Conservation (phyloP, 2,329 filamentous ascomycete species). For the Aspergillus aculeatus region DNA sequence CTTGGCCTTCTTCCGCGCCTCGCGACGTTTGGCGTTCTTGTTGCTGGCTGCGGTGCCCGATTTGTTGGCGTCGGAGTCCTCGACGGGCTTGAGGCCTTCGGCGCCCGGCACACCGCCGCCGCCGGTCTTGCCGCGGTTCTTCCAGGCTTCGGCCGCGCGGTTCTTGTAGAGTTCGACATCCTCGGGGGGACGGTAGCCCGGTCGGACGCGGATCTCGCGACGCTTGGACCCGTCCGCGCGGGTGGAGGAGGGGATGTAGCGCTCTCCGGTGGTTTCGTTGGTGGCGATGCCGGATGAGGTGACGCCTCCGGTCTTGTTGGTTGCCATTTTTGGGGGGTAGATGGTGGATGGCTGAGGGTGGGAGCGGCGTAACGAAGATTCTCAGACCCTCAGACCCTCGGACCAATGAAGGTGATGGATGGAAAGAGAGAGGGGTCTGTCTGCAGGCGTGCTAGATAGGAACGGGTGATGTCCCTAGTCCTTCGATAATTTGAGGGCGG, state of each 20-base stretch:
- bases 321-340: slow-evolving; percentile 40
- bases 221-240: slow-evolving; percentile 88
- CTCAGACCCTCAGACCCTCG: too few species aligned
- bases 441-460: too few species aligned
- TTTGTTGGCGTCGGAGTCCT: slow-evolving; percentile 41
- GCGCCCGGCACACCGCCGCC: slow-evolving; percentile 74
- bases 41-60: slow-evolving; percentile 59
- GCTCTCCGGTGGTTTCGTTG: slow-evolving; percentile 71
- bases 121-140: slow-evolving; percentile 60
- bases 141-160: slow-evolving; percentile 79
- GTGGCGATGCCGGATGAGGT: slow-evolving; percentile 69
- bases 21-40: slow-evolving; percentile 82
- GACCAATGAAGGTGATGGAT: too few species aligned
- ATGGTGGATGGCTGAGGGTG: neutral
- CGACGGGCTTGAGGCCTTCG: slow-evolving; percentile 51
- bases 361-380: neutral
- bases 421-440: too few species aligned
- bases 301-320: slow-evolving; percentile 45
- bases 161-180: slow-evolving; percentile 97
- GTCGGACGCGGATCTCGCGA: slow-evolving; percentile 89
- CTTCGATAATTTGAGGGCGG: too few species aligned
- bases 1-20: slow-evolving; percentile 63
- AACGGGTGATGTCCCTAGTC: too few species aligned
- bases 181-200: slow-evolving; percentile 90
- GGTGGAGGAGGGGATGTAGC: slow-evolving; percentile 82